Evolutionary conservation across 2,329 filamentous ascomycete genomes (phyloP).

Genomic region (Exophiala lecanii-corni): DNA sequence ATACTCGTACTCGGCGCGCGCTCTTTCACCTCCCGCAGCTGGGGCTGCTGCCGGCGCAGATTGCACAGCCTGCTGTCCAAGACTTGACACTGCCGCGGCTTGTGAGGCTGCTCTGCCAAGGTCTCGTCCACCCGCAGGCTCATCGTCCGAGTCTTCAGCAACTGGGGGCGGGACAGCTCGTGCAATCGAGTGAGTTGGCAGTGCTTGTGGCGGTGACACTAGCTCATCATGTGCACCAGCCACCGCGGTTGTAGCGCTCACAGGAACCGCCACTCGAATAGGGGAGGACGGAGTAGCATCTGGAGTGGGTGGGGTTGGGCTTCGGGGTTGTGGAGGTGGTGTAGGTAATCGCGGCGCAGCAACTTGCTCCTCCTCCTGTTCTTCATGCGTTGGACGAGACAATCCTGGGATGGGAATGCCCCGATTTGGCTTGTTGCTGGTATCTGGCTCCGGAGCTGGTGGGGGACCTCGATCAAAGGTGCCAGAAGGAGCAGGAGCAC

Average conservation of each 20-base stretch:
- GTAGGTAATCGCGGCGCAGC: slow-evolving; percentile 43
- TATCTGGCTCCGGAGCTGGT: slow-evolving; percentile 58
- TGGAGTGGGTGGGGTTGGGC: slow-evolving; percentile 47
- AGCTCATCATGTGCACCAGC: slow-evolving; percentile 41
- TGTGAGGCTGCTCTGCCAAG: slow-evolving; percentile 56
- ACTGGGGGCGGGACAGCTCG: slow-evolving; percentile 51
- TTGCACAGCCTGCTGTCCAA: slow-evolving; percentile 43
- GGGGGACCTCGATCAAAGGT: slow-evolving; percentile 39
- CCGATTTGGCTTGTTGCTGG: slow-evolving; percentile 64
- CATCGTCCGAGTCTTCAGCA: slow-evolving; percentile 59
- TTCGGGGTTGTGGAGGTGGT: slow-evolving; percentile 40
- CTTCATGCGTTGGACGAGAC: slow-evolving; percentile 50
- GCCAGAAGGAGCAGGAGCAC: slow-evolving; percentile 45
- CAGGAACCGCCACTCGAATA: slow-evolving; percentile 79
- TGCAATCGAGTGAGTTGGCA: slow-evolving; percentile 62
- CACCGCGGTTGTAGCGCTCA: slow-evolving; percentile 52
- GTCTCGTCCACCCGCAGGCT: slow-evolving; percentile 59
- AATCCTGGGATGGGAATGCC: slow-evolving; percentile 76
- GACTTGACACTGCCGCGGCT: slow-evolving; percentile 48
- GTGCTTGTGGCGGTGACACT: slow-evolving; percentile 36
- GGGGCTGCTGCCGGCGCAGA: slow-evolving; percentile 37
- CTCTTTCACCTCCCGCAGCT: slow-evolving; percentile 57
- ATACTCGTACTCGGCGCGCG: slow-evolving; percentile 87
- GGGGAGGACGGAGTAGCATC: slow-evolving; percentile 62
- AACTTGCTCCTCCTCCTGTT: slow-evolving; percentile 38